Base-by-base conservation (phyloP, 2,329 filamentous ascomycete species). In the Apiospora arundinis region DNA sequence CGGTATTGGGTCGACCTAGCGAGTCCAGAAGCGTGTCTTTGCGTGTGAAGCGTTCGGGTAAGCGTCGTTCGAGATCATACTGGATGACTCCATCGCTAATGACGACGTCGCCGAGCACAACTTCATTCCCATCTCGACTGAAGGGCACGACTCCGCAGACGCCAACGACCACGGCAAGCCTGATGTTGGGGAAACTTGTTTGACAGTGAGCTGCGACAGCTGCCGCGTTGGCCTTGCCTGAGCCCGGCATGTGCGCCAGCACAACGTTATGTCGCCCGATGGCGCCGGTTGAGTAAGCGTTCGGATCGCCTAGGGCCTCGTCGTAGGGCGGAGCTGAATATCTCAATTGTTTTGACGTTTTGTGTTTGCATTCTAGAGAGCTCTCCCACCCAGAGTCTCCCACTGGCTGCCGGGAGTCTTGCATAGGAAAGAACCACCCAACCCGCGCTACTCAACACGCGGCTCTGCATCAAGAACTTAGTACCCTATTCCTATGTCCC, bases 221-320 rank as follows among this genome's bases (percentile, higher is more conserved):
- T 1, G 79, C 73, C 12, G 76, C 75, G 60, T 52, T 73, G 1
- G 46, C 71, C 63, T 76, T 80, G 2, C 78, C 79, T 70, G 78
- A 77, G 40, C 73, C 73, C 11, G 78, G 75, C 73, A 81, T 73
- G 49, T 76, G 70, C 1, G 72, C 76, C 2, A 81, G 72, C 32
- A 81, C 79, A 11, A 80, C 76, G 70, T 77, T 74, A 52, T 78
- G 73, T 12, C 72, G 70, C 5, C 76, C 76, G 40, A 80, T 77
- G 16, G 69, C 69, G 9, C 79, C 79, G 4, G 70, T 76, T 0
- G 74, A 74, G 69, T 81, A 81, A 4, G 71, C 67, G 67, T 80
- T 80, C 9, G 46, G 49, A 69, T 81, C 80, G 1, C 78, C 77
- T 42, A 42, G 40, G 40, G 40, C 40, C 40, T 42, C 40, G 40